Percentiles rank a stretch among this genome's conserved stretches.
These are phyloP conservation scores for Bipolaris oryzae DNA, from an alignment of 2,329 filamentous ascomycete species.

Conservation along the genomic window DNA sequence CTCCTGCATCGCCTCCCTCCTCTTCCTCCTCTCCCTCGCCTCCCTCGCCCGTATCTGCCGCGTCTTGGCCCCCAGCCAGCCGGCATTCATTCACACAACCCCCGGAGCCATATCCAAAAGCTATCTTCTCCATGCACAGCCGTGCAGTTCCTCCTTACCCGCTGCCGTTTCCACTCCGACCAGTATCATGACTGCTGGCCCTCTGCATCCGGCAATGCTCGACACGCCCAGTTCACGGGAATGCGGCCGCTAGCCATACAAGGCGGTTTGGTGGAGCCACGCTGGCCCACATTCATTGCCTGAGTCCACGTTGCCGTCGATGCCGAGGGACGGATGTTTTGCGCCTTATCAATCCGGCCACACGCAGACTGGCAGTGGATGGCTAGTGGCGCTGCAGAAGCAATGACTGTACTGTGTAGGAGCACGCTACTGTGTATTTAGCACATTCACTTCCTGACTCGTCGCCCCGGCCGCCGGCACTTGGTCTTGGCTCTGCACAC, in stretches of 20 bases:
- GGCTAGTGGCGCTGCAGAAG: background rate
- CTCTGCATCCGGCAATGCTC: constrained; percentile 5
- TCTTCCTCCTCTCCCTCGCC: constrained; percentile 1
- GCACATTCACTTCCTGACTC: constrained; percentile 4
- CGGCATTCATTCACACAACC: background rate
- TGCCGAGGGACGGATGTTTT: background rate
- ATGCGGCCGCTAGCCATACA: constrained; percentile 1
- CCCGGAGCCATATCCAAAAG: background rate
- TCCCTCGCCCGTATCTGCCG: constrained; percentile 1
- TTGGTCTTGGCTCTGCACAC: background rate
- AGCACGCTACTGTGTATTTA: too few relatives aligned
- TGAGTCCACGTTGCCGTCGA: background rate
- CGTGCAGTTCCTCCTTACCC: constrained; percentile 5
- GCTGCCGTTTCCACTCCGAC: background rate
- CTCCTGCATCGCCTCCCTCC: constrained; percentile 3
- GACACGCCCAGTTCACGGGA: background rate
- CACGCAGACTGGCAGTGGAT: background rate
- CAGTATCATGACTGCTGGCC: constrained; percentile 2
- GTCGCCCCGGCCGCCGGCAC: constrained; percentile 6
- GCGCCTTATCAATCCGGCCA: background rate
- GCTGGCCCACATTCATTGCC: background rate
- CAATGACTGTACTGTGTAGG: background rate
- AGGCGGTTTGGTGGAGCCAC: constrained; percentile 3
- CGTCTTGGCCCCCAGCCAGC: background rate
- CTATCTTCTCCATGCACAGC: background rate